These are phyloP conservation scores for Juglanconis juglandina DNA, from an alignment of 2,329 filamentous ascomycete genomes.

Conservation along the genomic window DNA sequence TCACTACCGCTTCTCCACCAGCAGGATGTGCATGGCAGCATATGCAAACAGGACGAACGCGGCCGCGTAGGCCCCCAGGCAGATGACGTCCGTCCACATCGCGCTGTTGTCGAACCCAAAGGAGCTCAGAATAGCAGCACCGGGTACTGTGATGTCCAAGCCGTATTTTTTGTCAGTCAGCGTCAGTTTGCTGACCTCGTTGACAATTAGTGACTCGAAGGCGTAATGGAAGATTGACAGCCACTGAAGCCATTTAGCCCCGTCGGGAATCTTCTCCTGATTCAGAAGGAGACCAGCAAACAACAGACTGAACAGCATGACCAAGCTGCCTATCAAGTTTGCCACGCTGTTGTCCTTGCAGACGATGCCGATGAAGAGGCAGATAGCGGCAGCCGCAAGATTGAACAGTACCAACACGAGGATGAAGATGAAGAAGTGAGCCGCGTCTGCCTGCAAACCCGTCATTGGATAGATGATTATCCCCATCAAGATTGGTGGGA, in stretches of 20 bases:
- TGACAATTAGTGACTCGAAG: constrained; percentile 94
- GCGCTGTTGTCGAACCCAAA: constrained; percentile 91
- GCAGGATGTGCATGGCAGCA: constrained; percentile 83
- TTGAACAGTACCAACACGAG: constrained; percentile 94
- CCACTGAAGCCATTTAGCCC: constrained; percentile 85
- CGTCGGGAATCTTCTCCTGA: constrained; percentile 83
- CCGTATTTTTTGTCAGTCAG: constrained; percentile 94
- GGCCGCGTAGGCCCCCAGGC: constrained; percentile 76
- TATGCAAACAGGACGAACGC: constrained; percentile 87
- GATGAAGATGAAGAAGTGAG: constrained; percentile 87
- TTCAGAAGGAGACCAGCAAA: constrained; percentile 94
- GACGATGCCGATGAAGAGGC: constrained; percentile 92
- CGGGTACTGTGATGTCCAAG: constrained; percentile 92
- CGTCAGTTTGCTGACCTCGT: constrained; percentile 87
- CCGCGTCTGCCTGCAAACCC: constrained; percentile 75
- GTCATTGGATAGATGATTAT: constrained; percentile 98
- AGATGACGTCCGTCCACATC: constrained; percentile 79
- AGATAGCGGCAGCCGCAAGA: constrained; percentile 87
- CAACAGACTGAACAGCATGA: constrained; percentile 95
- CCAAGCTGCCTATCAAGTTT: constrained; percentile 86
- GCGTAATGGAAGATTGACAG: constrained; percentile 98
- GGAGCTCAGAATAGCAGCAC: constrained; percentile 86
- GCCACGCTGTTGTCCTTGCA: constrained; percentile 90
- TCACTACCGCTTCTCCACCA: constrained; percentile 77
- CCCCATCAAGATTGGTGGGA: constrained; percentile 92